Evolutionary conservation across 75 land plant genomes (phyloP), one percentile per base, ranked within the genome.

Genomic region (Pinus albicaulis): DNA sequence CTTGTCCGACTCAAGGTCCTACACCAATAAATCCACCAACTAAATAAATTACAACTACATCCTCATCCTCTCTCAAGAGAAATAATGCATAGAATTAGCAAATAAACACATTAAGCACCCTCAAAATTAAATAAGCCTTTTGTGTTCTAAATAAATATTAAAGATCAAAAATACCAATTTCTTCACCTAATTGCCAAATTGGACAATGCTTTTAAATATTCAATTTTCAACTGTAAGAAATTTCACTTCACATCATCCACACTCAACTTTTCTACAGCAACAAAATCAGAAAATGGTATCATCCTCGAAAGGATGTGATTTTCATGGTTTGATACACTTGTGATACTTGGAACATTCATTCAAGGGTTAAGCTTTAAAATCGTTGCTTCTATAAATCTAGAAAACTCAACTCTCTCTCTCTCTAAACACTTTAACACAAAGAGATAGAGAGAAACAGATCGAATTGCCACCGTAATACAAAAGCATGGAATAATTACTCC

Each of bases 221-320:
- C 95, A 74, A 93, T 84, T 74, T 92, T 94, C 88, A 92, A 82
- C 57, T 92, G 82, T 53, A 96, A 77, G 70, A 90, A 96, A 62
- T 87, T 92, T 73, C 92, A 85, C 76, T 94, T 96, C 2, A 82
- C 93, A 76, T 94, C 99, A 78, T 96, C 98, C 41, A 96, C 93
- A 36, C 93, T 84, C 60, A 93, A 80, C 59, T 90, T 96, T 76
- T 96, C 99, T 19, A 96, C 90, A 14, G 63, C 70, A 69, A 92
- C 72, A 66, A 96, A 90, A 73, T 89, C 90, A 74, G 83, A 92
- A 75, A 96, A 96, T 11, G 93, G 92, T 13, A 96, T 83, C 94
- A 92, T 92, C 71, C 74, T 76, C 34, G 86, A 89, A 19, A 96
- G 72, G 4, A 79, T 11, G 83, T 81, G 48, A 96, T 92, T 75